Conservation (phyloP, 2,329 filamentous ascomycete genomes). For the Colletotrichum tanaceti region DNA sequence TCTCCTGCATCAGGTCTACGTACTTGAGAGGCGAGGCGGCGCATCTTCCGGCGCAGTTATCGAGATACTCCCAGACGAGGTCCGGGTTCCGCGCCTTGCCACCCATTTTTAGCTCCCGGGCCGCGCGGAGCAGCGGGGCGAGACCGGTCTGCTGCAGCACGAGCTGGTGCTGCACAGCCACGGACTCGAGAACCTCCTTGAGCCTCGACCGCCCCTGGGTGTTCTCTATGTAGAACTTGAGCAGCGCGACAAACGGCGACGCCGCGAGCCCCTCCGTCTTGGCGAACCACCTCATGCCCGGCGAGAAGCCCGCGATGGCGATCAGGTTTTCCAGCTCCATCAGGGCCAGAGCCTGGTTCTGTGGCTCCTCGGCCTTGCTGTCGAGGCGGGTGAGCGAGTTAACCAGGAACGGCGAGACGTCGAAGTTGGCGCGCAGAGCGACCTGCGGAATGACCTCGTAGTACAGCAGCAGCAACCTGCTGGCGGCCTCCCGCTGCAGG, state of each 20-base stretch:
- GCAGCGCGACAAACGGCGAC: conserved; percentile 78
- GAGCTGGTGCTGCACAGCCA: conserved; percentile 75
- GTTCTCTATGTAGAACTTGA: conserved; percentile 57
- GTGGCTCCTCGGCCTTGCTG: conserved; percentile 60
- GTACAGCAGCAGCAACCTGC: conserved; percentile 83
- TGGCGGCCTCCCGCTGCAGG: conserved; percentile 82
- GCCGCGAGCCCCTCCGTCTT: conserved; percentile 72
- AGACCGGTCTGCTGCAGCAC: conserved; percentile 64
- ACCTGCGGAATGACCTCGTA: conserved; percentile 84
- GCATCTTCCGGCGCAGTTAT: conserved; percentile 84
- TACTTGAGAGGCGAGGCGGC: conserved; percentile 84
- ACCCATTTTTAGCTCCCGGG: conserved; percentile 48
- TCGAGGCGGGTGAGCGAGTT: conserved; percentile 74
- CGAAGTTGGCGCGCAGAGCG: conserved; percentile 86
- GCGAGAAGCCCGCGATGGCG: conserved; percentile 81
- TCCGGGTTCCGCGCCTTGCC: conserved; percentile 49
- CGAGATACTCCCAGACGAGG: conserved; percentile 76
- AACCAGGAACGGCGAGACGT: conserved; percentile 82
- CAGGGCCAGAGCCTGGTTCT: conserved; percentile 66
- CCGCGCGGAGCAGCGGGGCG: conserved; percentile 57
- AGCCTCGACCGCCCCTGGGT: conserved; percentile 35
- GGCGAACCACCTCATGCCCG: conserved; percentile 91
- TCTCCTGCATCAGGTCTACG: conserved; percentile 74
- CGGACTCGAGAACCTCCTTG: conserved; percentile 64
- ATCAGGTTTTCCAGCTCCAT: conserved; percentile 86